Evolutionary conservation across 768 basidiomycete genomes (phyloP).

Genomic region (Panus rudis): DNA sequence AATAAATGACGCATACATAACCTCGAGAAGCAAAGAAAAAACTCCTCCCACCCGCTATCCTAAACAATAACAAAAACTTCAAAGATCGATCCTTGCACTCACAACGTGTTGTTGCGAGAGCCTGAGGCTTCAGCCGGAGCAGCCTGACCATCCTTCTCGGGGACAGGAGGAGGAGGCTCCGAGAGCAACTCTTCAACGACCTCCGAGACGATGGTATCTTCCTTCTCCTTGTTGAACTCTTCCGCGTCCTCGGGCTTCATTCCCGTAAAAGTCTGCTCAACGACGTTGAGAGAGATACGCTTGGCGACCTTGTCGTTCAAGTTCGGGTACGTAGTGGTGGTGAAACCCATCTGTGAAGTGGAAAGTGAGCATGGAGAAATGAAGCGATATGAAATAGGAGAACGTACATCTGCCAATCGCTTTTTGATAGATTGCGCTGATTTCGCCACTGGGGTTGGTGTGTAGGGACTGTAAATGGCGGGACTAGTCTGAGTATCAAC

Average conservation of each 20-base stretch:
- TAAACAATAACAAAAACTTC: too few relatives aligned
- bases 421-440: constrained; percentile 39
- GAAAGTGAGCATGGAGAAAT: not conserved
- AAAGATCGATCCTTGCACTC: too few relatives aligned
- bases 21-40: too few relatives aligned
- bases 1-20: too few relatives aligned
- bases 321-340: constrained; percentile 47
- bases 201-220: constrained; percentile 21
- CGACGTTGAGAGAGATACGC: constrained; percentile 11
- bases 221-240: constrained; percentile 13
- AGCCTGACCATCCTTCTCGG: not conserved
- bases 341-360: constrained; percentile 64
- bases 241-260: not conserved
- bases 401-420: constrained; percentile 60
- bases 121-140: not conserved
- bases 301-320: constrained; percentile 39
- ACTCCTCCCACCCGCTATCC: too few relatives aligned
- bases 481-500: not conserved
- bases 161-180: constrained; percentile 1
- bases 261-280: too few relatives aligned
- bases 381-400: not conserved
- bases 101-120: too few relatives aligned
- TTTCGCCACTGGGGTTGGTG: not conserved
- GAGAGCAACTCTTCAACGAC: constrained; percentile 21
- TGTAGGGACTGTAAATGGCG: constrained; percentile 2